A percentile compares a stretch with the other conserved stretches of the same genome.
These are phyloP conservation scores for Zhuliangozyma blackwelliae DNA, from an alignment of 1,139 yeast species.

Conservation along the genomic window DNA sequence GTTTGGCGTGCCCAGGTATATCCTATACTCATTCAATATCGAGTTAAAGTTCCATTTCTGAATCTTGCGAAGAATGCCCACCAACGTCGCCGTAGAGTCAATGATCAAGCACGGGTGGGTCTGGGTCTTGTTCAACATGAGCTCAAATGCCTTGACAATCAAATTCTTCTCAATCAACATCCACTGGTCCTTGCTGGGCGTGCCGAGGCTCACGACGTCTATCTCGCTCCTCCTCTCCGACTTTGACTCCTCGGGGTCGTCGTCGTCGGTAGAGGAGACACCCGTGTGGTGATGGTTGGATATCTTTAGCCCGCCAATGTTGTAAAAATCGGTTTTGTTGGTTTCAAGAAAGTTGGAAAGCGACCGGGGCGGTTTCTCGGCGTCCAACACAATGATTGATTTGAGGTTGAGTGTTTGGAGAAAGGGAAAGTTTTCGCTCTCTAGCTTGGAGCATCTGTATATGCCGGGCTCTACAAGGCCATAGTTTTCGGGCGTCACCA, in stretches of 20 bases:
- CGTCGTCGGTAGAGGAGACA: conserved; percentile 5
- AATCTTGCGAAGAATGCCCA: conserved; percentile 74
- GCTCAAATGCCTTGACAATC: conserved; percentile 52
- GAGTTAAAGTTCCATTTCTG: conserved; percentile 89
- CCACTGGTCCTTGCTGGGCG: conserved; percentile 52
- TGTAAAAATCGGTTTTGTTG: conserved; percentile 41
- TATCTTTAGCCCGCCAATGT: conserved; percentile 43
- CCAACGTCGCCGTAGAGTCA: conserved; percentile 74
- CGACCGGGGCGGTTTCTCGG: conserved; percentile 64
- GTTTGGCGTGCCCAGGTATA: conserved; percentile 62
- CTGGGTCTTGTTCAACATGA: conserved; percentile 58
- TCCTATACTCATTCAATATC: conserved; percentile 77
- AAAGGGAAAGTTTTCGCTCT: conserved; percentile 59
- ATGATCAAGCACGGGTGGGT: conserved; percentile 64
- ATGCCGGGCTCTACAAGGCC: conserved; percentile 74
- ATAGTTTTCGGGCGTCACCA: conserved; percentile 76
- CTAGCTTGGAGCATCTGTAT: conserved; percentile 53
- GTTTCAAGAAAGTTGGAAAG: conserved; percentile 43
- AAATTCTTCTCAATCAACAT: conserved; percentile 64
- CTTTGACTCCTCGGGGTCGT: not conserved
- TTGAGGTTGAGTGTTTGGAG: conserved; percentile 58
- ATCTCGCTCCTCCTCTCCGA: not conserved
- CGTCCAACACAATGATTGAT: conserved; percentile 60
- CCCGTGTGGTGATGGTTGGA: conserved; percentile 41
- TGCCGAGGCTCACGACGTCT: not conserved